These are phyloP conservation scores for Yamadazyma diospyri DNA, from an alignment of 1,139 yeast genomes.

Conservation along the genomic window DNA sequence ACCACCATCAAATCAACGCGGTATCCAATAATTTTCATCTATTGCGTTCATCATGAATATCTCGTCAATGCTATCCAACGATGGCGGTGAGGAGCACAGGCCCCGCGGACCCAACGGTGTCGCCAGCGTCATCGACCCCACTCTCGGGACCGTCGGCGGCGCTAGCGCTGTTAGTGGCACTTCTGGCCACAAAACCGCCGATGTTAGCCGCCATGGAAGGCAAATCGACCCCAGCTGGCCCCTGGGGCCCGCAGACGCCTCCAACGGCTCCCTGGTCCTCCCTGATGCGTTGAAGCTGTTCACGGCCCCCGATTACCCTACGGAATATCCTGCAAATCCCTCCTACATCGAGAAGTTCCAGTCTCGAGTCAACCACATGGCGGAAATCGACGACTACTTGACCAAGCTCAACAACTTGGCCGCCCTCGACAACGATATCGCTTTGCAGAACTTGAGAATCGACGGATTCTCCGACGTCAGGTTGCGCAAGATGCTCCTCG, in stretches of 20 bases:
- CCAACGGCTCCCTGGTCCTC: too few species aligned
- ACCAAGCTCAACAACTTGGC: conserved; percentile 10
- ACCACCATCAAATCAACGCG: too few species aligned
- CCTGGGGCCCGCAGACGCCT: too few species aligned
- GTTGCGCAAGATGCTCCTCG: conserved; percentile 31
- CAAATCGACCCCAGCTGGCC: too few species aligned
- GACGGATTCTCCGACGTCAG: conserved; percentile 32
- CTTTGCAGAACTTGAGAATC: neutral
- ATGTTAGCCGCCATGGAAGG: too few species aligned
- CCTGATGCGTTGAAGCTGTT: neutral
- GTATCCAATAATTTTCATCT: too few species aligned
- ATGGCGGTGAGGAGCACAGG: too few species aligned
- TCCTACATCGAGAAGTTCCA: conserved; percentile 21
- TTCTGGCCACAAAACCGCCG: neutral
- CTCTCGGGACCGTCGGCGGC: too few species aligned
- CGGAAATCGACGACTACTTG: conserved; percentile 27
- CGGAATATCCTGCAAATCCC: neutral
- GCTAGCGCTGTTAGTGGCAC: neutral
- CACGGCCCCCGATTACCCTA: neutral
- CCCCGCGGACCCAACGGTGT: too few species aligned
- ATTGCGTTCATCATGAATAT: conserved; percentile 43
- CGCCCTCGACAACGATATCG: conserved; percentile 22
- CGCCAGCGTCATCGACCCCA: too few species aligned
- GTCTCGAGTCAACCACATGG: conserved; percentile 22
- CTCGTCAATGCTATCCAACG: conserved; percentile 37